Evolutionary conservation across 345 rosid genomes (phyloP).

Genomic region (Acer negundo): DNA sequence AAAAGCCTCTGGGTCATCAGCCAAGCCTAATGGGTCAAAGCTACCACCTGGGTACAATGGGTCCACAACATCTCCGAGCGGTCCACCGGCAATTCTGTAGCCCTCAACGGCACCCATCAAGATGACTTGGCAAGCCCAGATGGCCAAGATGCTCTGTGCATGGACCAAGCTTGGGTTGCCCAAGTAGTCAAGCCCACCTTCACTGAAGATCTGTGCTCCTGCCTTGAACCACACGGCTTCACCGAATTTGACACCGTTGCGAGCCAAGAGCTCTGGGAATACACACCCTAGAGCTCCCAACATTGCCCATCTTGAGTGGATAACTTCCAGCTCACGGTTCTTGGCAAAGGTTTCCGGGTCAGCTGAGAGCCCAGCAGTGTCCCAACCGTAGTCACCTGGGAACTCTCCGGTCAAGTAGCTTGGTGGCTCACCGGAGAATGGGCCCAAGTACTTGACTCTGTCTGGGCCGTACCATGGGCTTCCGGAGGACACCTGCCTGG

Average conservation of each 20-base stretch:
- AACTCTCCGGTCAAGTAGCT: slow-evolving; percentile 79
- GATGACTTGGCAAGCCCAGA: slow-evolving; percentile 70
- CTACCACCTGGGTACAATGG: slow-evolving; percentile 83
- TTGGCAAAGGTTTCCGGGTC: slow-evolving; percentile 90
- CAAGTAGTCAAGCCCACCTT: slow-evolving; percentile 80
- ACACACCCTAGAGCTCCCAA: slow-evolving; percentile 78
- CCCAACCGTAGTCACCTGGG: slow-evolving; percentile 79
- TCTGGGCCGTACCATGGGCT: slow-evolving; percentile 80
- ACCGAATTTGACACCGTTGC: slow-evolving; percentile 75
- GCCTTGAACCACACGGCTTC: slow-evolving; percentile 93
- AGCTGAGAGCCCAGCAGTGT: slow-evolving; percentile 82
- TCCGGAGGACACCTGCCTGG: slow-evolving; percentile 38
- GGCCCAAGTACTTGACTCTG: slow-evolving; percentile 83
- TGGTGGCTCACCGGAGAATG: slow-evolving; percentile 64
- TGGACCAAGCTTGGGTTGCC: slow-evolving; percentile 85
- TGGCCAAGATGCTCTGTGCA: slow-evolving; percentile 79
- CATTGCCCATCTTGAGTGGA: slow-evolving; percentile 86
- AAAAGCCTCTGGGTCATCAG: slow-evolving; percentile 84
- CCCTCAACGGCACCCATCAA: slow-evolving; percentile 84
- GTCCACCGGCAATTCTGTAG: slow-evolving; percentile 69
- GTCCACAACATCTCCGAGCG: slow-evolving; percentile 69
- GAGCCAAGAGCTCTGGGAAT: slow-evolving; percentile 76
- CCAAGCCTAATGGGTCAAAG: slow-evolving; percentile 82
- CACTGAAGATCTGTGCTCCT: slow-evolving; percentile 77
- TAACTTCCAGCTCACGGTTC: slow-evolving; percentile 89